phyloP scores from a whole-genome alignment of 1,284 basidiomycete species.

The Phaffia rhodozyma region DNA sequence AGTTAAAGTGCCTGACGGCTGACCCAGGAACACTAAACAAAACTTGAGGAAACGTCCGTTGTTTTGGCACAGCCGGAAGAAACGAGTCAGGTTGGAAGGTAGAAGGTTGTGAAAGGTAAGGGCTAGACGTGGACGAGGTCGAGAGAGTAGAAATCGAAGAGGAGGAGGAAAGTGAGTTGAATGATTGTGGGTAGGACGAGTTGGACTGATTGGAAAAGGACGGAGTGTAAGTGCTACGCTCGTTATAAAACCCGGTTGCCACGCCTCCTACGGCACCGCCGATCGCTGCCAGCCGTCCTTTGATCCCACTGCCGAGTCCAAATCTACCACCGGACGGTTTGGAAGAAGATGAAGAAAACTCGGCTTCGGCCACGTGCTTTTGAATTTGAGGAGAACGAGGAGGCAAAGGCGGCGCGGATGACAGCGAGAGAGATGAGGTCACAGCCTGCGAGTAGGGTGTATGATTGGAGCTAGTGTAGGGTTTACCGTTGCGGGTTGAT shows the following conservation, averaged over 20 bases:
- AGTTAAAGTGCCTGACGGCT: slow-evolving; percentile 2
- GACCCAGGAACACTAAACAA: slow-evolving; percentile 1
- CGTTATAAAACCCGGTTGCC: neutral
- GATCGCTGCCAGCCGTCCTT: slow-evolving; percentile 10
- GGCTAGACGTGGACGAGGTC: no score
- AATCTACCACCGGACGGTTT: neutral
- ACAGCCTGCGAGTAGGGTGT: no score
- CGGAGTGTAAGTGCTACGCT: neutral
- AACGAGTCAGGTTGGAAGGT: no score
- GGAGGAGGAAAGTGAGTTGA: neutral
- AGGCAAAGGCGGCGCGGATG: slow-evolving; percentile 5
- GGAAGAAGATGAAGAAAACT: slow-evolving; percentile 6
- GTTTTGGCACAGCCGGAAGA: neutral
- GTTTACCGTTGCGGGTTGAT: neutral
- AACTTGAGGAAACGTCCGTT: neutral
- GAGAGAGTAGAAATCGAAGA: no score
- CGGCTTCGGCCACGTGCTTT: slow-evolving; percentile 9
- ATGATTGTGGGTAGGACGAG: neutral
- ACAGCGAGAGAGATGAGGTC: neutral
- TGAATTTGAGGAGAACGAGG: slow-evolving; percentile 9
- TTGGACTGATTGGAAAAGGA: neutral
- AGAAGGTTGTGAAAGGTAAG: no score
- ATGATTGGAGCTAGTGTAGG: neutral
- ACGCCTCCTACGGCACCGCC: neutral
- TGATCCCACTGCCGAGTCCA: slow-evolving; percentile 1